A percentile compares a stretch with the other conserved stretches of the same genome.
phyloP scores from a whole-genome alignment of 202 grass and related monocot genomes.

The Setaria viridis region DNA sequence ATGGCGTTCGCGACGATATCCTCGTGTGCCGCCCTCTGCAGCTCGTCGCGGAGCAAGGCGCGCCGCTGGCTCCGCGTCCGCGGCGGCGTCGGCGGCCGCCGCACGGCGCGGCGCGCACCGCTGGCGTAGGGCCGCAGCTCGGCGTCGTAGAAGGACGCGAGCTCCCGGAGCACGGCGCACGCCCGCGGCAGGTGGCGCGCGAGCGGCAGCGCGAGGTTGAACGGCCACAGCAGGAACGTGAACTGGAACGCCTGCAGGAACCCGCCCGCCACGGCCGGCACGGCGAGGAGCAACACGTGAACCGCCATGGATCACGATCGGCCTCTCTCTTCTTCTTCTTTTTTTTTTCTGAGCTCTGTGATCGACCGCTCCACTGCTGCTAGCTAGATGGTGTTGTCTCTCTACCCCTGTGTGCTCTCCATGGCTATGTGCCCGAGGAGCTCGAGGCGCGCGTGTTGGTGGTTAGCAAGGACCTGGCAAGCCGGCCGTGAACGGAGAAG shows the following conservation, averaged over 20 bases:
- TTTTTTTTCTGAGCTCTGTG: not conserved
- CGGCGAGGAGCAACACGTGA: constrained; percentile 49
- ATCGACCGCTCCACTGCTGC: not conserved
- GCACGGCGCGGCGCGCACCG: not conserved
- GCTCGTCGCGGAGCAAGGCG: not conserved
- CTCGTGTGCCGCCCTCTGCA: not conserved
- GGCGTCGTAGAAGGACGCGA: constrained; percentile 29
- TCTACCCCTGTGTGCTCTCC: not conserved
- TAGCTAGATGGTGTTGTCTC: not conserved
- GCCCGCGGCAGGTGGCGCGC: constrained; percentile 53
- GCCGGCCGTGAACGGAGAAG: not conserved
- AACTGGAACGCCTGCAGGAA: constrained; percentile 57
- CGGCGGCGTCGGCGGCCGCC: not conserved
- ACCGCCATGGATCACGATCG: constrained; percentile 23
- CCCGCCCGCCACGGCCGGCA: constrained; percentile 41
- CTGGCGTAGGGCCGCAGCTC: constrained; percentile 41
- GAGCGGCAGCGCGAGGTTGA: constrained; percentile 63
- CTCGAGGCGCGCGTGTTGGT: not conserved
- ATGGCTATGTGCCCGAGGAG: not conserved
- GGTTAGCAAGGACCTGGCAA: not conserved
- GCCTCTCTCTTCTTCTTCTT: not conserved
- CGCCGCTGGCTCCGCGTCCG: not conserved
- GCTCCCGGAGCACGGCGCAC: constrained; percentile 30
- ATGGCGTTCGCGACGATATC: constrained; percentile 40
- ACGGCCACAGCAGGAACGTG: constrained; percentile 55